Conservation (phyloP, 2,329 filamentous ascomycete genomes). For the Capronia epimyces region DNA sequence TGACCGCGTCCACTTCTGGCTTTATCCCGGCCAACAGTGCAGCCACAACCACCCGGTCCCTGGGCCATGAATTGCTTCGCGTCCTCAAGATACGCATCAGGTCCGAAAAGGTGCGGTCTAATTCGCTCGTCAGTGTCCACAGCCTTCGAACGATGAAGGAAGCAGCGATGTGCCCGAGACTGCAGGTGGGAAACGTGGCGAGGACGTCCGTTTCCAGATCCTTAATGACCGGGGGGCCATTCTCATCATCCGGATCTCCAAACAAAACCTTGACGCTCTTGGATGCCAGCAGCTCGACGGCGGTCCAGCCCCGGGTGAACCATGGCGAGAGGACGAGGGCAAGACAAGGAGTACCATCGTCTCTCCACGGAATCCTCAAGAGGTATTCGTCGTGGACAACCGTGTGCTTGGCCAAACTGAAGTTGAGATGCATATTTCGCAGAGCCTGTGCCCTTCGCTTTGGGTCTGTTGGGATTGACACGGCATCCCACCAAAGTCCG, state of each 20-base stretch:
- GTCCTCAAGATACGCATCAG: constrained; percentile 1
- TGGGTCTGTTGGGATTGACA: neutral
- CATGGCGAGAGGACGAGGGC: constrained; percentile 2
- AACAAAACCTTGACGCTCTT: constrained; percentile 5
- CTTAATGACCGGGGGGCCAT: neutral
- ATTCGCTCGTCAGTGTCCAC: neutral
- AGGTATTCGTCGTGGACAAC: constrained; percentile 6
- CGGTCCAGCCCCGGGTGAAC: constrained; percentile 8
- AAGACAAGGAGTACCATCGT: constrained; percentile 4
- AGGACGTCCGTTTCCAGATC: constrained; percentile 5
- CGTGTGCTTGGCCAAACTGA: neutral
- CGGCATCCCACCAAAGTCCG: constrained; percentile 8
- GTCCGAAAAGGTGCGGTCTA: neutral
- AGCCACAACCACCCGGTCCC: constrained; percentile 1
- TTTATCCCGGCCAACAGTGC: neutral
- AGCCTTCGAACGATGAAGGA: neutral
- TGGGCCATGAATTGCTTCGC: constrained; percentile 4
- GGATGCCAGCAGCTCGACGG: constrained; percentile 1
- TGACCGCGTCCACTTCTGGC: constrained; percentile 3
- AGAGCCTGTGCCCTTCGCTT: neutral
- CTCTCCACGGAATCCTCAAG: neutral
- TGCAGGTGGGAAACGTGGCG: neutral
- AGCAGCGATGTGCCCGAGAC: neutral
- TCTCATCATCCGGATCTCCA: neutral
- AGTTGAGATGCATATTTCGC: constrained; percentile 2